A percentile compares a stretch with the other conserved stretches of the same genome.
Evolutionary conservation across 202 grass and related monocot genomes (phyloP).

Genomic region (Hordeum pubiflorum): DNA sequence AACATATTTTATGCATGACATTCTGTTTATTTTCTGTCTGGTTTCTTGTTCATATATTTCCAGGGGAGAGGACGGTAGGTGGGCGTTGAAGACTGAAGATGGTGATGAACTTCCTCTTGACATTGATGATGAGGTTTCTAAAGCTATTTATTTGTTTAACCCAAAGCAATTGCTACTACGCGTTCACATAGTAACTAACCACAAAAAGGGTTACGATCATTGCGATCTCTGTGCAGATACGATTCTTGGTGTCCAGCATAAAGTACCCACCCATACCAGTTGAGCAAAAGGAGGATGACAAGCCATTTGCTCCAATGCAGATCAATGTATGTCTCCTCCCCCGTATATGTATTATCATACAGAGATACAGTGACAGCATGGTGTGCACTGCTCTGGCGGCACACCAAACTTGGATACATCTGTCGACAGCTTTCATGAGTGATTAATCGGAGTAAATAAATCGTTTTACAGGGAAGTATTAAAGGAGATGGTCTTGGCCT

Average conservation of each 20-base stretch:
- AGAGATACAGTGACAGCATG: background rate
- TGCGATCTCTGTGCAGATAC: constrained; percentile 53
- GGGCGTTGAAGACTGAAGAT: constrained; percentile 47
- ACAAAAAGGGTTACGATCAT: background rate
- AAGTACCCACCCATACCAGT: constrained; percentile 77
- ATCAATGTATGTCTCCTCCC: constrained; percentile 49
- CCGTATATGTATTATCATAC: background rate
- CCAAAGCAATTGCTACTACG: background rate
- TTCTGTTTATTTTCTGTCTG: constrained; percentile 13
- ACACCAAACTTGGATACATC: background rate
- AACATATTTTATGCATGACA: background rate
- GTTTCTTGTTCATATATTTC: constrained; percentile 12
- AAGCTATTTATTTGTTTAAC: background rate
- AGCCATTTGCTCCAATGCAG: constrained; percentile 81
- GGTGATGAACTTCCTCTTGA: constrained; percentile 56
- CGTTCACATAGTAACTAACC: background rate
- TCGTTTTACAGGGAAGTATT: constrained; percentile 60
- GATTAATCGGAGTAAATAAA: background rate
- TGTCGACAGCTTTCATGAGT: background rate
- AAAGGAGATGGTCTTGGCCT: constrained; percentile 76
- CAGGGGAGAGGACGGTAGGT: constrained; percentile 66
- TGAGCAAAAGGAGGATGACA: constrained; percentile 67
- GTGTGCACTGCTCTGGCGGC: background rate
- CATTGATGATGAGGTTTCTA: constrained; percentile 76
- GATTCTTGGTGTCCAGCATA: constrained; percentile 66